These are phyloP conservation scores for Dactylellina haptotyla DNA, from an alignment of 2,329 filamentous ascomycete genomes.

Conservation along the genomic window DNA sequence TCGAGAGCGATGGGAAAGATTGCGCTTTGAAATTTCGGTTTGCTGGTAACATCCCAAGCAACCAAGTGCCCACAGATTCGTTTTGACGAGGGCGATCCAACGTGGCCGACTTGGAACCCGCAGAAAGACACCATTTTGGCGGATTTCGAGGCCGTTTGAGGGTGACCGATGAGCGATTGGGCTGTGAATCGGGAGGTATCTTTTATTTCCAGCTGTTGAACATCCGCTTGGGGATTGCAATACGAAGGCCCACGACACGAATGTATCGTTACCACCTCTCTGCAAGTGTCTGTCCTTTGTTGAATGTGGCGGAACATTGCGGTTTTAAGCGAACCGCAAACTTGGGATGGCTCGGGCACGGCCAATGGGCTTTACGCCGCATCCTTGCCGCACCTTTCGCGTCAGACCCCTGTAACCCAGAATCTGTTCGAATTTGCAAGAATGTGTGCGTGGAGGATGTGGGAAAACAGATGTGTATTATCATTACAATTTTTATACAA, in stretches of 20 bases:
- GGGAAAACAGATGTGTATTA: neutral
- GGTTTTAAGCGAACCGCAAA: constrained; percentile 49
- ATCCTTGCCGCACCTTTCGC: constrained; percentile 33
- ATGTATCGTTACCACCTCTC: neutral
- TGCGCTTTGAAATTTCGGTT: constrained; percentile 6
- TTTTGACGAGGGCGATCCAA: constrained; percentile 38
- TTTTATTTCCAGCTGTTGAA: neutral
- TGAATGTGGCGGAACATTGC: constrained; percentile 31
- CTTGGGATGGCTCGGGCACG: constrained; percentile 6
- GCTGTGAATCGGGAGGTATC: neutral
- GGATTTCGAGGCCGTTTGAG: neutral
- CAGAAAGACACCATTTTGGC: constrained; percentile 28
- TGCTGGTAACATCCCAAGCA: constrained; percentile 13
- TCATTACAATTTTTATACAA: neutral
- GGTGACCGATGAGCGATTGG: neutral
- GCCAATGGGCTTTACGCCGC: constrained; percentile 32
- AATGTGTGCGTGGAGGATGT: too few species aligned
- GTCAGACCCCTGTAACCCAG: constrained; percentile 37
- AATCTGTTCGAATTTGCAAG: too few species aligned
- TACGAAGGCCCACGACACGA: neutral
- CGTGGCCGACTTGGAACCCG: constrained; percentile 5
- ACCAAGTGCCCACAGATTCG: constrained; percentile 14
- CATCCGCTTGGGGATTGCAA: neutral
- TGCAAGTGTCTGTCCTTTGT: constrained; percentile 13
- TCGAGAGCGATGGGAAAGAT: neutral